Evolutionary conservation across 2,329 filamentous ascomycete species (phyloP), one percentile per base, ranked within the genome.

Genomic region (Pyrenophora graminea): DNA sequence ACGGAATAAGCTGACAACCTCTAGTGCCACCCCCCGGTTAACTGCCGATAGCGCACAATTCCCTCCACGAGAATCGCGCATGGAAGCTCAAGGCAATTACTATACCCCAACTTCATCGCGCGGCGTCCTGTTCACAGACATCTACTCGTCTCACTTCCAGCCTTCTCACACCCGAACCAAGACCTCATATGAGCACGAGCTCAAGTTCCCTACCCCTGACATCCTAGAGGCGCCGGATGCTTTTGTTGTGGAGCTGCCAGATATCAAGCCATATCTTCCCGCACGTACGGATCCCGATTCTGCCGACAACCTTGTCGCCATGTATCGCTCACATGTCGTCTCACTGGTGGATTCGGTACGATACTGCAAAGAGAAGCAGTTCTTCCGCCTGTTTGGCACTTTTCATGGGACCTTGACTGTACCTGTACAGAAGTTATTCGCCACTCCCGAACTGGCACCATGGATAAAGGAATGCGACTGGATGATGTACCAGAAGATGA

Each of bases 391-490:
- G 13, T 96, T 95, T 71, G 92, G 89, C 5, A 94, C 93, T 1
- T 97, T 99, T 72, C 91, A 96, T 67, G 94, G 94, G 48, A 97
- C 92, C 2, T 83, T 99, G 64, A 99, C 94, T 0, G 95, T 97
- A 74, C 94, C 94, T 5, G 93, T 97, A 3, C 91, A 97, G 72
- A 97, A 95, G 73, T 78, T 99, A 2, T 88, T 99, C 65, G 86
- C 86, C 12, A 85, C 96, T 66, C 85, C 88, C 2, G 86, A 86
- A 48, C 79, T 97, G 48, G 90, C 91, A 2, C 83, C 88, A 1
- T 99, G 94, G 94, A 95, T 99, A 55, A 90, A 94, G 69, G 89
- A 96, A 71, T 96, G 91, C 70, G 94, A 99, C 72, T 95, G 94
- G 76, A 82, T 93, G 30, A 89, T 97, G 77, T 99, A 99, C 70